Conservation (phyloP, 129 eudicot species). For the Gnaphalium uliginosum region DNA sequence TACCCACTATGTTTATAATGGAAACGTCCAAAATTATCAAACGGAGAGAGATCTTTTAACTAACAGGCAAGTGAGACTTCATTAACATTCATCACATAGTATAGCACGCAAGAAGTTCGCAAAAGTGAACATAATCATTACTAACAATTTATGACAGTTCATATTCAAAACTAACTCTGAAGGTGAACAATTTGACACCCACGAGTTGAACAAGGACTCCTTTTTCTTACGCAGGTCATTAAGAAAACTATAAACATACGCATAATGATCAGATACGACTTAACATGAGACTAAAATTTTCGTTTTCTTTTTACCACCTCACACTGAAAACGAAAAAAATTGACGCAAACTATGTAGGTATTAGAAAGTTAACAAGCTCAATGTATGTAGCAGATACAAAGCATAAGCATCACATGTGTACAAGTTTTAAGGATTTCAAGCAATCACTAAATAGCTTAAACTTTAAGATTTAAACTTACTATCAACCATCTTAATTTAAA, state of each 20-base stretch:
- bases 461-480: background rate
- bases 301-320: background rate
- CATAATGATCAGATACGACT: background rate
- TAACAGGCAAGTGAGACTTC: background rate
- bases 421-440: background rate
- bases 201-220: background rate
- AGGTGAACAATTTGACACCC: background rate
- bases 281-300: background rate
- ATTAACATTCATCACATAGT: background rate
- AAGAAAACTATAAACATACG: background rate
- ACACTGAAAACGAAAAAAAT: background rate
- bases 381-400: no score
- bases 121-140: background rate
- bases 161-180: background rate
- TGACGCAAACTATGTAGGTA: background rate
- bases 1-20: background rate
- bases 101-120: background rate
- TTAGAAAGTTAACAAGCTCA: no score
- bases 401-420: background rate
- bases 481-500: background rate
- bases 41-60: background rate
- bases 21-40: background rate
- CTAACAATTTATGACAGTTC: background rate
- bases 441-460: background rate
- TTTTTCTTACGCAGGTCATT: background rate